Base-by-base conservation (phyloP, 371 early-diverging fungal species). In the Mortierella sp. region DNA sequence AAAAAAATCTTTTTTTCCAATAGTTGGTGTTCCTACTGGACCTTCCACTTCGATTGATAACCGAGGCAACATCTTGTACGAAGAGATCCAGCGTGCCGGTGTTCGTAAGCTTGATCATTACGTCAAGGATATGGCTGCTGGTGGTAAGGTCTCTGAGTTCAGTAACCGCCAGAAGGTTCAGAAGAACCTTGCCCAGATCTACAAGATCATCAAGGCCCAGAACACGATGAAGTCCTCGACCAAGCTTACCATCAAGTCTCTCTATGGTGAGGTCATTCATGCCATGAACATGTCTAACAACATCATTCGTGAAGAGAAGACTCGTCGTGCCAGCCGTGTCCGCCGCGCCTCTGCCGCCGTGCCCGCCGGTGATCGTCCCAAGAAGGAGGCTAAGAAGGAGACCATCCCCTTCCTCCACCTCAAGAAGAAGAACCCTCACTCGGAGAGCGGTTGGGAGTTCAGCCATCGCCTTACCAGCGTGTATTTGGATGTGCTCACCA, bases 1-100 rank as follows among this genome's bases (percentile, higher is more conserved):
- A n/a, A n/a, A n/a, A n/a, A n/a, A n/a, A n/a, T n/a, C n/a, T 60
- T 37, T 51, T 0, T 43, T 51, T 11, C 19, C 16, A 50, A 29
- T 72, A 86, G 85, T 91, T 50, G 85, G 80, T 62, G 83, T 84
- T 77, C 96, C 96, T 46, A 96, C 95, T 55, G 90, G 86, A 56
- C 98, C 97, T 59, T 85, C 86, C 68, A 96, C 97, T 11, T 72
- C 84, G 64, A 88, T 96, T 58, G 84, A 92, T 37, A 93, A 88
- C 62, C 86, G 86, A 76, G 98, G 98, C 66, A 90, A 93, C 72
- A 91, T 97, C 63, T 76, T 87, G 60, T 97, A 96, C 84, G 82
- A 83, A 45, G 97, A 97, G 81, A 89, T 92, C 64, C 87, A 86
- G 75, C 89, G 93, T 66, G 75, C 83, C 72, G 86, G 89, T 30